These are phyloP conservation scores for Yarrowia alimentaria DNA, from an alignment of 805 yeast genomes.

Conservation along the genomic window DNA sequence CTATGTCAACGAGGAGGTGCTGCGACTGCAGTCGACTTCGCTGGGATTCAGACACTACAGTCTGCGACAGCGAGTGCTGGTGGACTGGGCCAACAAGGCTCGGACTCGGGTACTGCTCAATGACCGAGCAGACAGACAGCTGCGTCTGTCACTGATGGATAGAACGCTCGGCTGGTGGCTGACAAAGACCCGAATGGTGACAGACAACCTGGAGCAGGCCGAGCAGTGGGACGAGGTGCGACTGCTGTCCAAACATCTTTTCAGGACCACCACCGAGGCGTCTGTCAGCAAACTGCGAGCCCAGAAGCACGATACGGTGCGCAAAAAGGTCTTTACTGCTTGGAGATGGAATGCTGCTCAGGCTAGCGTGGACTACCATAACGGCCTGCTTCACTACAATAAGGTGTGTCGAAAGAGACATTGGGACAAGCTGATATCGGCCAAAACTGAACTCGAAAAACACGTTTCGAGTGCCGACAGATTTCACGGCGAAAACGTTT, in stretches of 20 bases:
- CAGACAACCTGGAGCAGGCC: background rate
- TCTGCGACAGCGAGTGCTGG: too few species aligned
- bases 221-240: background rate
- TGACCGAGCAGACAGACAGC: too few species aligned
- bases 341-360: conserved; percentile 25
- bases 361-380: background rate
- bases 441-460: background rate
- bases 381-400: background rate
- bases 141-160: background rate
- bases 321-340: background rate
- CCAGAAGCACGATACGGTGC: too few species aligned
- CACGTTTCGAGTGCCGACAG: background rate
- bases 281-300: background rate
- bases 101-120: too few species aligned
- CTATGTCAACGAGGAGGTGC: too few species aligned
- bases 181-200: background rate
- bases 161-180: conserved; percentile 3
- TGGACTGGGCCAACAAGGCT: too few species aligned
- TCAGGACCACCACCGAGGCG: too few species aligned
- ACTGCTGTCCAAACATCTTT: background rate
- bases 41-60: too few species aligned
- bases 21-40: too few species aligned
- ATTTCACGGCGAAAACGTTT: conserved; percentile 2
- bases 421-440: background rate
- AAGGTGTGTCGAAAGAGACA: background rate